Percentiles rank a stretch among this genome's conserved stretches.
Conservation (phyloP, 2,329 filamentous ascomycete genomes). For the Aspergillus pseudonomiae region DNA sequence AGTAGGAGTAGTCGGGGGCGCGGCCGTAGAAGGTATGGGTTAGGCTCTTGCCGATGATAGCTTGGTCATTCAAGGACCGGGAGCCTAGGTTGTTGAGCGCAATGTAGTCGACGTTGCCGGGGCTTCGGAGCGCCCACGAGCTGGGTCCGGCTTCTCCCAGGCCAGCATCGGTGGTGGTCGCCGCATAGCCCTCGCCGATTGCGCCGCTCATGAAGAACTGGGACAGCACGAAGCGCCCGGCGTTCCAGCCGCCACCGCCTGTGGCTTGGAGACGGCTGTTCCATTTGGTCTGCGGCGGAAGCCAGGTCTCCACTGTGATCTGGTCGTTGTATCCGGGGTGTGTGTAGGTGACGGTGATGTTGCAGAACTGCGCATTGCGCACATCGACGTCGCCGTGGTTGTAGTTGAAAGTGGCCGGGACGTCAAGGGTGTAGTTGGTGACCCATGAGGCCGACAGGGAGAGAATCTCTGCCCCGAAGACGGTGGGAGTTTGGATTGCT, state of each 20-base stretch:
- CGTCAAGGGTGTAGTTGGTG: constrained; percentile 17
- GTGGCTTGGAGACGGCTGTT: constrained; percentile 42
- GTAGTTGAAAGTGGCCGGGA: constrained; percentile 11
- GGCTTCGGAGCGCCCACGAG: constrained; percentile 15
- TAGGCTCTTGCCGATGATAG: constrained; percentile 33
- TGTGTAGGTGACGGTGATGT: constrained; percentile 43
- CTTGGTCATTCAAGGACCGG: background rate
- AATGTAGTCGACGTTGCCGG: background rate
- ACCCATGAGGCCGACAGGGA: constrained; percentile 20
- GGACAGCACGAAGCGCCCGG: constrained; percentile 17
- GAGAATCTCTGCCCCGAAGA: constrained; percentile 23
- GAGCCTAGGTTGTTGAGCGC: background rate
- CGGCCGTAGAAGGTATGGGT: constrained; percentile 35
- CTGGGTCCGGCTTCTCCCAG: constrained; percentile 1
- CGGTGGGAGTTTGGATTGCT: constrained; percentile 13
- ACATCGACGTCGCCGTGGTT: constrained; percentile 8
- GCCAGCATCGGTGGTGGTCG: constrained; percentile 17
- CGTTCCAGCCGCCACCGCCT: constrained; percentile 43
- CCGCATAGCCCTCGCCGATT: constrained; percentile 12
- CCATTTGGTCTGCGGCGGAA: constrained; percentile 35
- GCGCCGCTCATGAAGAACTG: constrained; percentile 18
- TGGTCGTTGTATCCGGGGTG: constrained; percentile 41
- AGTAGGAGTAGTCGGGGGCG: constrained; percentile 21
- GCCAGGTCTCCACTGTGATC: constrained; percentile 36
- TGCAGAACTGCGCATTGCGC: constrained; percentile 35